Conservation (phyloP, 2,329 filamentous ascomycete genomes). For the Cordyceps militaris region DNA sequence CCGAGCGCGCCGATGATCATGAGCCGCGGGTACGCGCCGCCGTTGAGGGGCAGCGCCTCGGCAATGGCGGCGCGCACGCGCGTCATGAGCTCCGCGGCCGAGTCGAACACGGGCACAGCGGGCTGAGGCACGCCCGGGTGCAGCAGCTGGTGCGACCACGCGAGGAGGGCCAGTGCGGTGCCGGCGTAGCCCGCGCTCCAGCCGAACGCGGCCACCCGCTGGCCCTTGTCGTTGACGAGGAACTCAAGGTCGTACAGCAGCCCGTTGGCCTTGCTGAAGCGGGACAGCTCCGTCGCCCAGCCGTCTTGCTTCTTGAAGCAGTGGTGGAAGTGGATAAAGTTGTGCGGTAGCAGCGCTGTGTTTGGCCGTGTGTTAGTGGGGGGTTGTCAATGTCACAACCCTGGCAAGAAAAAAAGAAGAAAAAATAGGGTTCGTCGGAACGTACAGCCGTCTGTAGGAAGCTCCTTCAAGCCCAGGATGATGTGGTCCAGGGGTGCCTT, state of each 20-base stretch:
- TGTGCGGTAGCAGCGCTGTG: slow-evolving; percentile 51
- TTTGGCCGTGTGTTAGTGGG: not conserved
- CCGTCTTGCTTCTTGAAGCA: slow-evolving; percentile 67
- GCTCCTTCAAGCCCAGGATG: slow-evolving; percentile 71
- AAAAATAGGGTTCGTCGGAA: not conserved
- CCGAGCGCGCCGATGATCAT: slow-evolving; percentile 82
- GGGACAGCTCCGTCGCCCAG: slow-evolving; percentile 69
- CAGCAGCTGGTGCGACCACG: slow-evolving; percentile 76
- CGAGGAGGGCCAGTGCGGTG: slow-evolving; percentile 66
- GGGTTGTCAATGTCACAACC: not conserved
- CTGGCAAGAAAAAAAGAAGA: not conserved
- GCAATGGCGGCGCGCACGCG: slow-evolving; percentile 61
- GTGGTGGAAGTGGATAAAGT: slow-evolving; percentile 63
- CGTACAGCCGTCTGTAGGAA: slow-evolving; percentile 61
- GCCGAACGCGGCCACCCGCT: slow-evolving; percentile 65
- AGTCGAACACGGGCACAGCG: slow-evolving; percentile 21
- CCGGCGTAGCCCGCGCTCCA: slow-evolving; percentile 72
- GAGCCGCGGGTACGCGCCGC: slow-evolving; percentile 61
- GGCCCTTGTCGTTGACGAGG: slow-evolving; percentile 63
- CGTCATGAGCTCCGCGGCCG: slow-evolving; percentile 16
- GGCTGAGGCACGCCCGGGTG: slow-evolving; percentile 55
- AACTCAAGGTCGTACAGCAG: slow-evolving; percentile 84
- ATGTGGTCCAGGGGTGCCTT: slow-evolving; percentile 61
- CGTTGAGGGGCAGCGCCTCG: slow-evolving; percentile 57
- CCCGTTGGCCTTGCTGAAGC: slow-evolving; percentile 45